A percentile compares a stretch with the other conserved stretches of the same genome.
Conservation (phyloP, 2,329 filamentous ascomycete species). For the Xylariaceae sp. region DNA sequence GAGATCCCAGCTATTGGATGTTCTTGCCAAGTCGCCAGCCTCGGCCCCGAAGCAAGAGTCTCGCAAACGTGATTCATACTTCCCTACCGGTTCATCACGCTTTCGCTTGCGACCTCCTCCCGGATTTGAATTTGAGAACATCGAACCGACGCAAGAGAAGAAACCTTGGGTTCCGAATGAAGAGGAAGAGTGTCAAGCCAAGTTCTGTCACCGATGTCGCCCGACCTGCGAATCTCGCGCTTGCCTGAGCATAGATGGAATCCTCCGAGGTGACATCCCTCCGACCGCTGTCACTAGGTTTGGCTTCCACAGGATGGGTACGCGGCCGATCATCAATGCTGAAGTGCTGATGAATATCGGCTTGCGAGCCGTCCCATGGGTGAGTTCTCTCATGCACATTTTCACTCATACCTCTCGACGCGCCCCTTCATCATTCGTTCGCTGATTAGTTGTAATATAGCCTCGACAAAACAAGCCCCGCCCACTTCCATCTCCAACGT, state of each 20-base stretch:
- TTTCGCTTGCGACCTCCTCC: slow-evolving; percentile 14
- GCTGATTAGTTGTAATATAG: slow-evolving; percentile 13
- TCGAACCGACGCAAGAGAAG: slow-evolving; percentile 15
- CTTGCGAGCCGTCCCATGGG: slow-evolving; percentile 34
- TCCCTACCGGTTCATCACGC: too few relatives aligned
- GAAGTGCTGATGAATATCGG: slow-evolving; percentile 39
- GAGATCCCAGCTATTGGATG: slow-evolving; percentile 33
- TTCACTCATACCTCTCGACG: not conserved
- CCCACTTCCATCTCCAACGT: slow-evolving; percentile 4
- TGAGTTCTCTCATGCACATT: slow-evolving; percentile 23
- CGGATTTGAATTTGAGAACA: slow-evolving; percentile 15
- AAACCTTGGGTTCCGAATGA: slow-evolving; percentile 37
- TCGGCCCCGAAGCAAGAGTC: too few relatives aligned
- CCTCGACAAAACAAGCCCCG: slow-evolving; percentile 2
- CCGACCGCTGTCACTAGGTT: slow-evolving; percentile 48
- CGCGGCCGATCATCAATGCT: slow-evolving; percentile 42
- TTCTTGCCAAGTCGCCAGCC: slow-evolving; percentile 28
- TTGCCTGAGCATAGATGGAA: slow-evolving; percentile 47
- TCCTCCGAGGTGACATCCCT: slow-evolving; percentile 47
- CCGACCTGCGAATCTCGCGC: slow-evolving; percentile 40
- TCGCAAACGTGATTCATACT: too few relatives aligned
- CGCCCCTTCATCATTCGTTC: not conserved
- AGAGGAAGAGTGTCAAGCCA: slow-evolving; percentile 46
- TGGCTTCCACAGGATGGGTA: slow-evolving; percentile 44
- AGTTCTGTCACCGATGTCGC: slow-evolving; percentile 48